Conservation (phyloP, 2,329 filamentous ascomycete species). For the Parascedosporium putredinis region DNA sequence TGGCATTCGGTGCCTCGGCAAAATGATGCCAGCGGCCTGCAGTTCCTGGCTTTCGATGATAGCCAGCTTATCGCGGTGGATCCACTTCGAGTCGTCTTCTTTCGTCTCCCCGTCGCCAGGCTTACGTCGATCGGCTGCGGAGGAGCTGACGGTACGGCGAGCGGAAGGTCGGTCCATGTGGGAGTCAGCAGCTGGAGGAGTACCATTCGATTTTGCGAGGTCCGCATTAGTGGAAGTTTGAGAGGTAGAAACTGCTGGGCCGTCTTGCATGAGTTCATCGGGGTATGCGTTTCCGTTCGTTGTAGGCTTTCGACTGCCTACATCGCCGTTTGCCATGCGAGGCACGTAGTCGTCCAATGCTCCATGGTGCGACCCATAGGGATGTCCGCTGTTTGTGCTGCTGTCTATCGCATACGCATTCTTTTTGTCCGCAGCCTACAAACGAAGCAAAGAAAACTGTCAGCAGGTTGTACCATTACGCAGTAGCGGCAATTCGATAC, state of each 20-base stretch:
- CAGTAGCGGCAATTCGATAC: too few species aligned
- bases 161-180: neutral
- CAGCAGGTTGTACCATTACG: too few species aligned
- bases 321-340: conserved; percentile 11
- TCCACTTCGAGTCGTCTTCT: conserved; percentile 66
- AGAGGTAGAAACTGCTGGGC: too few species aligned
- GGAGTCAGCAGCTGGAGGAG: neutral
- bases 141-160: conserved; percentile 4
- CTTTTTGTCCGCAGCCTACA: conserved; percentile 4
- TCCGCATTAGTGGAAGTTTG: neutral
- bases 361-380: neutral
- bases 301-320: conserved; percentile 13
- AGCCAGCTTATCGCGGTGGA: conserved; percentile 74
- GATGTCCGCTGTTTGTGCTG: conserved; percentile 3
- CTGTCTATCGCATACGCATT: neutral
- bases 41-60: conserved; percentile 73
- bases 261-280: too few species aligned
- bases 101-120: conserved; percentile 10
- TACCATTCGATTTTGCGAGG: neutral
- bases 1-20: conserved; percentile 43
- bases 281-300: neutral
- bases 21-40: conserved; percentile 62
- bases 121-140: conserved; percentile 9
- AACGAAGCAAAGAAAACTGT: neutral
- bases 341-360: neutral